Evolutionary conservation across 2,329 filamentous ascomycete species (phyloP), one percentile per base, ranked within the genome.

Genomic region (Botrytis paeoniae): DNA sequence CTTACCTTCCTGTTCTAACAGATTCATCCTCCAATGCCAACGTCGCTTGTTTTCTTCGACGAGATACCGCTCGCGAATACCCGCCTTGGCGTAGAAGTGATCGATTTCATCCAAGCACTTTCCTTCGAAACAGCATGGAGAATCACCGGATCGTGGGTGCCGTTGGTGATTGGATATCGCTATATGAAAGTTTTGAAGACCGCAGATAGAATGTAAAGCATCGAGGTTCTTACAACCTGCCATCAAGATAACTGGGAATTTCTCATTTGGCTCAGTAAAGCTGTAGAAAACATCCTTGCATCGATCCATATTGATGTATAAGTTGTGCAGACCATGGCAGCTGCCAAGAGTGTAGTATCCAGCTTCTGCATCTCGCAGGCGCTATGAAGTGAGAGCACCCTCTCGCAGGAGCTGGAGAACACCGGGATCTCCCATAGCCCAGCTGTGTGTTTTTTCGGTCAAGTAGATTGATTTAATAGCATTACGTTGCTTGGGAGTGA

Each of bases 1-100:
- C 59, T 39, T 61, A 61, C 35, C 14, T 45, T 45, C 18, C 32
- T 61, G 32, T 22, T 39, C 35, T 22, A 61, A 1, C 9, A 25
- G 32, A 14, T 12, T 16, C 20, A 61, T 22, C 2, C 35, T n/a
- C 7, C 1, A 39, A 25, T 61, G 14, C 20, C 20, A 61, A 14
- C 35, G 3, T 18, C 25, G 59, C 20, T 37, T 37, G 10, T 25
- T 3, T 14, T 37, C 18, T 60, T 37, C 59, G 22, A 6, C 12
- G 3, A 3, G 0, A 29, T 7, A 25, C 3, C 6, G 8, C 8
- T 60, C 9, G 32, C 6, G 0, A 18, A 25, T 37, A 6, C 32
- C 18, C 22, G 2, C 0, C 20, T 22, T 22, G 20, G 1, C 4
- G 3, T 7, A 1, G 32, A 61, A 37, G 32, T 37, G 25, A 2